Base-by-base conservation (phyloP, 1,139 yeast species). In the Saccharomycopsis hybrid region DNA sequence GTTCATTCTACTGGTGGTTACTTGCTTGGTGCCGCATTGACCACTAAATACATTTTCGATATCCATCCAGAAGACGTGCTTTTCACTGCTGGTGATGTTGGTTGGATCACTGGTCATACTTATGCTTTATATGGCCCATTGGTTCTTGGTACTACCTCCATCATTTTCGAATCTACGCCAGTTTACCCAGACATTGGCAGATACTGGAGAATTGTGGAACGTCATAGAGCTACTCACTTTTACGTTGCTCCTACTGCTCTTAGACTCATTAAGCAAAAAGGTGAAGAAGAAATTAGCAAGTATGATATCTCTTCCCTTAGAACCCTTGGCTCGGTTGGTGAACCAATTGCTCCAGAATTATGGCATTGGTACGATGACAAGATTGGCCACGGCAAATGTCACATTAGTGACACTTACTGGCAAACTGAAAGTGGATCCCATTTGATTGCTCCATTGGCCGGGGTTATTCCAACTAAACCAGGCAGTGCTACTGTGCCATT, bases 31-130 rank as follows among this genome's bases (percentile, higher is more conserved):
- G 97, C 98, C 46, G 95, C 96, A 49, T 72, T 90, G 70, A 87
- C 97, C 54, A 87, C 97, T 54, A 86, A 85, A 69, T 92, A 90
- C 68, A 86, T 90, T 52, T 92, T 92, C 65, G 98, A 94, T 68
- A 76, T 92, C 52, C 96, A 89, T 66, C 79, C 83, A 49, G 86
- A 85, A 62, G 98, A 92, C 68, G 77, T 85, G 50, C 74, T 92
- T 55, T 92, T 92, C 76, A 90, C 97, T 49, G 97, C 97, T 51
- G 97, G 97, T 67, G 98, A 92, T 68, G 96, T 92, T 49, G 98
- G 98, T 67, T 92, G 98, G 98, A 92, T 92, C 65, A 92, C 98
- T 41, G 98, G 98, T 62, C 98, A 92, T 70, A 85, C 97, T 39
- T 92, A 92, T 64, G 96, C 95, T 38, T 74, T 90, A 55, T 92